Conservation (phyloP, 306 rosid species). For the Begonia loranthoides region DNA sequence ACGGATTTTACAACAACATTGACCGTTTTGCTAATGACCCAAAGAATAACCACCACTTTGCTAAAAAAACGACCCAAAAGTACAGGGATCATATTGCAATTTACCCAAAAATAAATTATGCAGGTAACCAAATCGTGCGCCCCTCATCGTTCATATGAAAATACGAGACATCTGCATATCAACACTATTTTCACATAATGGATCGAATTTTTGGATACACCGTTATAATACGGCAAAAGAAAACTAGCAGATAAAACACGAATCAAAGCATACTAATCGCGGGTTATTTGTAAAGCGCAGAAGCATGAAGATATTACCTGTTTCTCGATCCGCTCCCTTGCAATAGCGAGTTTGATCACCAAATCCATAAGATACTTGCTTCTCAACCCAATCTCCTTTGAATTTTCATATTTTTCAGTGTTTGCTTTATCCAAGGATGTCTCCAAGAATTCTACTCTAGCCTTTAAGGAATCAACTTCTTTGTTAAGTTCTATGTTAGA, state of each 20-base stretch:
- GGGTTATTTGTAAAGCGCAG: constrained; percentile 2
- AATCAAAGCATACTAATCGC: background rate
- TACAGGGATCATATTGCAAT: too few relatives aligned
- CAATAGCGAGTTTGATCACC: constrained; percentile 53
- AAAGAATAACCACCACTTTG: too few relatives aligned
- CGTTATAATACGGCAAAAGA: background rate
- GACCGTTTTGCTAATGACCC: too few relatives aligned
- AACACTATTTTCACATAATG: background rate
- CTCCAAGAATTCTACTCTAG: constrained; percentile 36
- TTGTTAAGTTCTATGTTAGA: constrained; percentile 43
- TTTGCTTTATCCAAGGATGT: constrained; percentile 49
- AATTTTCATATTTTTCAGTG: constrained; percentile 25
- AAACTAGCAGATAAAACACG: background rate
- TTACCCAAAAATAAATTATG: too few relatives aligned
- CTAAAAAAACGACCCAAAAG: too few relatives aligned
- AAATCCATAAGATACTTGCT: constrained; percentile 55
- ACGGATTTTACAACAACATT: too few relatives aligned
- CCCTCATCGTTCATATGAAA: background rate
- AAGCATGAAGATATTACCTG: constrained; percentile 38
- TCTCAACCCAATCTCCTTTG: constrained; percentile 45
- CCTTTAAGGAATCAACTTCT: constrained; percentile 48
- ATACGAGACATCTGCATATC: background rate
- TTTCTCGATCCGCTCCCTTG: constrained; percentile 61
- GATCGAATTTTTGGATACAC: background rate
- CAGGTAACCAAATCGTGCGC: too few relatives aligned